These are phyloP conservation scores for Taxawa tesnikishii DNA, from an alignment of 2,329 filamentous ascomycete species.

Conservation along the genomic window DNA sequence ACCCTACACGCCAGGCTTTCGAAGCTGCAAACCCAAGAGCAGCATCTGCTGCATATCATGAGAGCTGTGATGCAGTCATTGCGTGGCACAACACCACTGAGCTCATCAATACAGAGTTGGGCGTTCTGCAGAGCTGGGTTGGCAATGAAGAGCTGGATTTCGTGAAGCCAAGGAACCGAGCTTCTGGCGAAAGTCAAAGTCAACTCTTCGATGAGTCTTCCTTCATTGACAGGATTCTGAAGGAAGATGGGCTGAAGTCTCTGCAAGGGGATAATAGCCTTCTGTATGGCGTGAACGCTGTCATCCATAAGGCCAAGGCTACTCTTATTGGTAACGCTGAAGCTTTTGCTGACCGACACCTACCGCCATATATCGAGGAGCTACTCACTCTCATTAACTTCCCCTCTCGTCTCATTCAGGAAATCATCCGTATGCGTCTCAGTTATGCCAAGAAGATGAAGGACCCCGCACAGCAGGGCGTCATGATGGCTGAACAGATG, in stretches of 20 bases:
- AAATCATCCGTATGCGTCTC: slow-evolving; percentile 85
- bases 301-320: slow-evolving; percentile 86
- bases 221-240: slow-evolving; percentile 87
- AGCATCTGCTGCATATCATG: slow-evolving; percentile 62
- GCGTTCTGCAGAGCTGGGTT: slow-evolving; percentile 89
- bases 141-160: slow-evolving; percentile 94
- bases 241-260: slow-evolving; percentile 88
- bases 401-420: slow-evolving; percentile 86
- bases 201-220: slow-evolving; percentile 81
- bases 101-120: slow-evolving; percentile 88
- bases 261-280: slow-evolving; percentile 78
- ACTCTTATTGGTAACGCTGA: slow-evolving; percentile 79
- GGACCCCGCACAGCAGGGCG: slow-evolving; percentile 81
- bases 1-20: slow-evolving; percentile 67
- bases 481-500: slow-evolving; percentile 95
- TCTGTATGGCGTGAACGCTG: slow-evolving; percentile 67
- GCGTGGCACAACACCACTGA: slow-evolving; percentile 96
- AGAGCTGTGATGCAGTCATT: slow-evolving; percentile 78
- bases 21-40: slow-evolving; percentile 64
- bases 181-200: slow-evolving; percentile 46
- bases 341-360: slow-evolving; percentile 74
- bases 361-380: slow-evolving; percentile 94
- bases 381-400: slow-evolving; percentile 94
- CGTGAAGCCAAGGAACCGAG: slow-evolving; percentile 57
- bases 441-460: slow-evolving; percentile 92